Conservation (phyloP, 768 basidiomycete species). For the Xerocomellus intermedius region DNA sequence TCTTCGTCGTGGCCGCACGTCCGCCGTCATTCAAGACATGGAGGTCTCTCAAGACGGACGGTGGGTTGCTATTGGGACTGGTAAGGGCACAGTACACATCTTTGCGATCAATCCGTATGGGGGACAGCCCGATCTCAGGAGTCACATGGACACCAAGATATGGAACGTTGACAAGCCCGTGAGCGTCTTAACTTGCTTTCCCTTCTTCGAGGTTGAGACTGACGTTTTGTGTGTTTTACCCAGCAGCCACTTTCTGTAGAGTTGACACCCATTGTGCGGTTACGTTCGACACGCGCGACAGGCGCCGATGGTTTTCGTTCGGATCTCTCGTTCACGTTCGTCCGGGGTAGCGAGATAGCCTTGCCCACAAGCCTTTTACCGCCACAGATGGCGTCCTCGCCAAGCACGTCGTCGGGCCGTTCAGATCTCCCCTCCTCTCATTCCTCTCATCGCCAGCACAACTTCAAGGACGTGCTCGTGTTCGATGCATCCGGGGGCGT, state of each 20-base stretch:
- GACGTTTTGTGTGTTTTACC: neutral
- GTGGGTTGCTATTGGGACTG: slow-evolving; percentile 69
- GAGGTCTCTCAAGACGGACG: slow-evolving; percentile 48
- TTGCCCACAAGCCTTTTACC: slow-evolving; percentile 43
- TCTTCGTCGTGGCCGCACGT: slow-evolving; percentile 69
- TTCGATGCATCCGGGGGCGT: slow-evolving; percentile 61
- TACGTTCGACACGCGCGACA: slow-evolving; percentile 39
- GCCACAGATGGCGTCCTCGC: slow-evolving; percentile 23
- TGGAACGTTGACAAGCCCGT: slow-evolving; percentile 50
- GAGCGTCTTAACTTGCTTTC: slow-evolving; percentile 18
- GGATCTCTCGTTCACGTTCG: slow-evolving; percentile 57
- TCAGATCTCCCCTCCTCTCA: slow-evolving; percentile 28
- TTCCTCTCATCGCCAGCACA: slow-evolving; percentile 37
- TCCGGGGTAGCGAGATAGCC: slow-evolving; percentile 33
- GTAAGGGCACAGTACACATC: slow-evolving; percentile 64
- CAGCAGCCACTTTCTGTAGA: slow-evolving; percentile 55
- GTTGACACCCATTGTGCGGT: slow-evolving; percentile 53
- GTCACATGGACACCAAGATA: slow-evolving; percentile 60
- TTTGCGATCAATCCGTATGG: slow-evolving; percentile 79
- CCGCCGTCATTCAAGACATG: slow-evolving; percentile 56
- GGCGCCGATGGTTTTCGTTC: slow-evolving; percentile 31
- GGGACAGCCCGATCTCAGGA: slow-evolving; percentile 58
- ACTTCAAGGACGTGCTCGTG: slow-evolving; percentile 64
- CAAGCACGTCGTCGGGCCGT: slow-evolving; percentile 29
- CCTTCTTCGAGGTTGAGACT: neutral